Evolutionary conservation across 352 stramenopile species (phyloP), one percentile per base, ranked within the genome.

Genomic region (Pythium oligandrum): DNA sequence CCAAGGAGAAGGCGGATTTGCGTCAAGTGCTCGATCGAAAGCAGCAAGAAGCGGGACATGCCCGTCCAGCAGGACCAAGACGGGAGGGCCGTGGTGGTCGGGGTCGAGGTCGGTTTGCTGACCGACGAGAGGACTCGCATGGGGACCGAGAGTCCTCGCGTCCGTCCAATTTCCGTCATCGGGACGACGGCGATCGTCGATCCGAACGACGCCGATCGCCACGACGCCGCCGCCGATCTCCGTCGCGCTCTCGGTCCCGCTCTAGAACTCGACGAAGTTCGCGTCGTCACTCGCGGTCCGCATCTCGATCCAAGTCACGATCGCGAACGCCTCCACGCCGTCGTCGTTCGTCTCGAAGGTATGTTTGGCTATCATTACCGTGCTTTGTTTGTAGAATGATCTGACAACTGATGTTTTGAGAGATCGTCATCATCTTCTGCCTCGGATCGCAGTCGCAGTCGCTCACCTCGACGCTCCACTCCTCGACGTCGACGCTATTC

Each of bases 21-120:
- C 76, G 76, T 12, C 52, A 79, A 26, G 73, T 86, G 44, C 64
- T 90, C 33, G 71, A 84, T 17, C 51, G 55, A 36, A 90, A 90
- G 65, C 65, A 59, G 7, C 51, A 64, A 11, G 72, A 77, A 44
- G 44, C 46, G 8, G 44, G 8, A 34, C 44, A 30, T 26, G 30
- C 12, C 12, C 8, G 30, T 48, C 44, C 44, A 26, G 12, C 12
- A 30, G 8, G 44, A 26, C 44, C 12, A 34, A 1, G 12, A 7
- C 6, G 30, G 30, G 44, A 48, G 12, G 17, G 30, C 8, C 9
- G 42, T 38, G 31, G 44, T 32, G 48, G 44, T 3, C 2, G 39
- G 36, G n/a, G 38, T 34, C 30, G 33, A 40, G 1, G 48, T 26
- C 17, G 17, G 17, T 26, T 26, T 26, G 17, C 17, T 26, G 17